These are phyloP conservation scores for Tulasnella sp. DNA, from an alignment of 768 basidiomycete species.

Conservation along the genomic window DNA sequence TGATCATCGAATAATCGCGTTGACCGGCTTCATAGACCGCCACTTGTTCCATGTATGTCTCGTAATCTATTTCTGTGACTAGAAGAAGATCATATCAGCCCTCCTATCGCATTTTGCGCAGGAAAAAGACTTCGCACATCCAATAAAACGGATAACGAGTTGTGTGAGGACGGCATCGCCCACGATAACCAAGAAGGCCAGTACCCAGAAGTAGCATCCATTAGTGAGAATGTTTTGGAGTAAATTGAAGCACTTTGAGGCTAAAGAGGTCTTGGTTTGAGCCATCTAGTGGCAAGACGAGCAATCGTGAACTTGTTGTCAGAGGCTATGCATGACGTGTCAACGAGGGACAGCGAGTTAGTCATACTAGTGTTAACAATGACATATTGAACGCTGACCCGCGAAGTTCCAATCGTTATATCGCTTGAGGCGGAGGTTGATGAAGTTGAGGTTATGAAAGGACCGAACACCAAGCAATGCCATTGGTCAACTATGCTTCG, in stretches of 20 bases:
- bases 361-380: too few relatives aligned
- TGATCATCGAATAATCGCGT: slow-evolving; percentile 64
- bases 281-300: neutral
- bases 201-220: slow-evolving; percentile 45
- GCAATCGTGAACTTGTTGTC: too few relatives aligned
- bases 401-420: too few relatives aligned
- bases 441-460: too few relatives aligned
- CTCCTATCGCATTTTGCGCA: slow-evolving; percentile 4
- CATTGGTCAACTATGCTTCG: too few relatives aligned
- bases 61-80: slow-evolving; percentile 99
- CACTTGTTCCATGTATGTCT: slow-evolving; percentile 88
- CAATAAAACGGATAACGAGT: slow-evolving; percentile 65
- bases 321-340: neutral
- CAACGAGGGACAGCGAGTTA: neutral
- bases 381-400: too few relatives aligned
- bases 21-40: slow-evolving; percentile 68
- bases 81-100: slow-evolving; percentile 20
- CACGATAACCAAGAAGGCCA: slow-evolving; percentile 51
- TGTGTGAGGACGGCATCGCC: slow-evolving; percentile 69
- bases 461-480: too few relatives aligned
- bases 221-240: neutral
- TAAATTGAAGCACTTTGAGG: neutral
- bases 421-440: too few relatives aligned
- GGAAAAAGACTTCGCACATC: slow-evolving; percentile 46
- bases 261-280: neutral